Conservation (phyloP, 805 yeast genomes). For the Sugiyamaella smithiae region DNA sequence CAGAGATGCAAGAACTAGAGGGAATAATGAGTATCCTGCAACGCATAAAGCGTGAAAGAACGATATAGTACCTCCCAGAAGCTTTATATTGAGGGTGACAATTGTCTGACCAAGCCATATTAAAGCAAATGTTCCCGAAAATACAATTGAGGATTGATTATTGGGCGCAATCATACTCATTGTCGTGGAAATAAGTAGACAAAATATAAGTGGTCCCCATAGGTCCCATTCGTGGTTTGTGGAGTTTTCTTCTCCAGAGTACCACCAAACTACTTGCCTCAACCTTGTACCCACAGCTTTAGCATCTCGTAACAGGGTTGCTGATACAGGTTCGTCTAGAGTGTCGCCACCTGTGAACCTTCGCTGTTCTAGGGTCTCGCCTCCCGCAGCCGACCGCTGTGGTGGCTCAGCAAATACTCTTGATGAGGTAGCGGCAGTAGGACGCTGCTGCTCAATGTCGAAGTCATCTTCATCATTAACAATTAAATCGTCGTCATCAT, state of each 20-base stretch:
- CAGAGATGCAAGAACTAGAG: slow-evolving; percentile 54
- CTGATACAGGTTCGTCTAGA: slow-evolving; percentile 63
- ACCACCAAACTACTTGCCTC: slow-evolving; percentile 44
- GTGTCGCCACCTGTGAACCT: slow-evolving; percentile 66
- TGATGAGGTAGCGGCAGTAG: slow-evolving; percentile 3
- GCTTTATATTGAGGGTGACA: slow-evolving; percentile 62
- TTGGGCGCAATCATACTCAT: slow-evolving; percentile 44
- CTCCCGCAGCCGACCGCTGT: slow-evolving; percentile 20
- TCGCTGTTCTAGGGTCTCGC: slow-evolving; percentile 43
- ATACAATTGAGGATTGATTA: slow-evolving; percentile 49
- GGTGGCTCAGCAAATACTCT: slow-evolving; percentile 22
- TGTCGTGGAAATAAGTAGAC: slow-evolving; percentile 52
- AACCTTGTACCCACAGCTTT: slow-evolving; percentile 44
- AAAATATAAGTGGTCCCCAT: slow-evolving; percentile 70
- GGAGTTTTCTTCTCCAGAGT: slow-evolving; percentile 21
- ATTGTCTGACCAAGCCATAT: slow-evolving; percentile 61
- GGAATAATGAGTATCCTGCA: slow-evolving; percentile 68
- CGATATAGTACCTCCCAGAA: slow-evolving; percentile 58
- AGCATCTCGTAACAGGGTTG: slow-evolving; percentile 51
- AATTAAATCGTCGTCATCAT: slow-evolving; percentile 24
- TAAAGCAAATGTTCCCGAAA: slow-evolving; percentile 61
- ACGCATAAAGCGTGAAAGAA: slow-evolving; percentile 67
- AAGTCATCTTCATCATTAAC: slow-evolving; percentile 27
- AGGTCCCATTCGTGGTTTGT: slow-evolving; percentile 35
- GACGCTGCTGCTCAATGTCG: slow-evolving; percentile 2